Evolutionary conservation across 305 asterid genomes (phyloP), one percentile per base, ranked within the genome.

Genomic region (Petunia hybrid): DNA sequence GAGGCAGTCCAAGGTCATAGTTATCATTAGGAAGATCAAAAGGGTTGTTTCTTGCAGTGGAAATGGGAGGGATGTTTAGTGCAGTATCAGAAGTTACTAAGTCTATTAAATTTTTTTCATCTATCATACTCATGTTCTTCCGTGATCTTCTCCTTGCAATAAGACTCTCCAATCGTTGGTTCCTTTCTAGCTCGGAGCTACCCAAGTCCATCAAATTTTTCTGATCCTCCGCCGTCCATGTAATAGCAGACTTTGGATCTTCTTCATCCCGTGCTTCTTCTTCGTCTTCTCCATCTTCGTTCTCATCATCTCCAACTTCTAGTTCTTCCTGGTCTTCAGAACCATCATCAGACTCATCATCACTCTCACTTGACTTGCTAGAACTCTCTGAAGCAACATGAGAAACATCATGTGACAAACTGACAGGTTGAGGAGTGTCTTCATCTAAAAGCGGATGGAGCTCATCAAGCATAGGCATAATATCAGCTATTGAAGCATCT

Each of bases 181-280:
- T 96, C 83, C 99, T 87, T 88, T 96, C 98, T 3, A 94, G 90
- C 86, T 96, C 99, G 0, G 98, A 96, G 83, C 90, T 91, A 74
- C 98, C 97, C 51, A 96, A 86, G 83, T 96, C 97, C 98, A 96
- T 90, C 63, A 96, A 92, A 92, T 93, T 93, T 93, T 89, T 96
- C 83, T 94, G 95, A 81, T 96, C 99, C 87, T 94, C 97, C 68
- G 93, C 98, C 0, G 99, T 96, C 98, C 99, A 96, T 65, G 89
- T 86, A 85, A 94, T 92, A 48, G 89, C 91, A 62, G 94, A 89
- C 79, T 89, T 89, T 86, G 79, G 82, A 86, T 86, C 93, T 56
- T 89, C 97, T 61, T 82, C 92, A 53, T 91, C 96, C 36, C 86
- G 90, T 57, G 90, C 92, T 66, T 91, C 97, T 55, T 91, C 97